A percentile compares a stretch with the other conserved stretches of the same genome.
Evolutionary conservation across 805 yeast species (phyloP).

Genomic region (Pichia californica): DNA sequence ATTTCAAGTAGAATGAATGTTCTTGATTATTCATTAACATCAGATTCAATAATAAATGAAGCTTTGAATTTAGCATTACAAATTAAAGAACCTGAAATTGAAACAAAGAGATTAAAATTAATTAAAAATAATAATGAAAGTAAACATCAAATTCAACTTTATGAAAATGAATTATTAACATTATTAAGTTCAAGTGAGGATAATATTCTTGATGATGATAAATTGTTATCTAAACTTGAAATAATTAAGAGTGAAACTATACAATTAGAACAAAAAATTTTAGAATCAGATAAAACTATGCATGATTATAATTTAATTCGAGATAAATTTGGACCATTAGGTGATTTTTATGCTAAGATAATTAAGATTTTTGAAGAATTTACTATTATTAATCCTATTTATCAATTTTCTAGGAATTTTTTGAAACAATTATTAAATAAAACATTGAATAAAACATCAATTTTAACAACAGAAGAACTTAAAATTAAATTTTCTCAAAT

Average conservation of each 20-base stretch:
- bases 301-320: slow-evolving; percentile 43
- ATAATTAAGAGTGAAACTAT: slow-evolving; percentile 55
- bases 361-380: slow-evolving; percentile 42
- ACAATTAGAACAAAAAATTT: slow-evolving; percentile 45
- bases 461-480: slow-evolving; percentile 28
- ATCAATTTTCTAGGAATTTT: slow-evolving; percentile 37
- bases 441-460: neutral
- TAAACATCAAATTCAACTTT: slow-evolving; percentile 40
- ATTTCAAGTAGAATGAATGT: slow-evolving; percentile 56
- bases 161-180: slow-evolving; percentile 55
- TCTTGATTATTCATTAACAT: slow-evolving; percentile 69
- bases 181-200: slow-evolving; percentile 53
- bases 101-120: slow-evolving; percentile 47
- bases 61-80: slow-evolving; percentile 51
- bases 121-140: slow-evolving; percentile 54
- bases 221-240: slow-evolving; percentile 54
- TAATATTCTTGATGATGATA: slow-evolving; percentile 62
- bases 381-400: slow-evolving; percentile 41
- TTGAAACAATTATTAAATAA: neutral
- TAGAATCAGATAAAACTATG: slow-evolving; percentile 51
- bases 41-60: slow-evolving; percentile 56
- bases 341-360: slow-evolving; percentile 46
- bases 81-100: slow-evolving; percentile 60
- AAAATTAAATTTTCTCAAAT: slow-evolving; percentile 38
- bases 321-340: slow-evolving; percentile 45